phyloP scores from a whole-genome alignment of 495 filamentous ascomycete genomes.

The Lepraria neglecta region DNA sequence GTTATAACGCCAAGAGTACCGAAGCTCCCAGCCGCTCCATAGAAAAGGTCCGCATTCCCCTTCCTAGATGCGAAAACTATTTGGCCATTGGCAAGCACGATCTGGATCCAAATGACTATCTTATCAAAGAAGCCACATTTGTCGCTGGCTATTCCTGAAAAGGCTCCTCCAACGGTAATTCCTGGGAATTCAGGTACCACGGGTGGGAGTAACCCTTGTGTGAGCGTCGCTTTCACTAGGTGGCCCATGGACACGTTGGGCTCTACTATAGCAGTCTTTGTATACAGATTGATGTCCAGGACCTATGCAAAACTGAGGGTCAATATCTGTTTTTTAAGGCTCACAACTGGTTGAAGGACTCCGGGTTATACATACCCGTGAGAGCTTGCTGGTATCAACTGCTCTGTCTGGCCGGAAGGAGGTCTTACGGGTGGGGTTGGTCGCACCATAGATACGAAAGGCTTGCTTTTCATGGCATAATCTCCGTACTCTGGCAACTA shows the following conservation, averaged over 20 bases:
- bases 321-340: too few relatives aligned
- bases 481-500: background rate
- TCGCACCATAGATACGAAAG: constrained; percentile 69
- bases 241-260: constrained; percentile 48
- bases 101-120: constrained; percentile 45
- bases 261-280: constrained; percentile 41
- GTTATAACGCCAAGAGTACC: constrained; percentile 51
- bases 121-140: constrained; percentile 51
- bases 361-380: constrained; percentile 32
- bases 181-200: constrained; percentile 54
- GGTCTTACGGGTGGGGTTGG: constrained; percentile 60
- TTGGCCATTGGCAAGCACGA: constrained; percentile 48
- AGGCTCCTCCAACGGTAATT: constrained; percentile 52
- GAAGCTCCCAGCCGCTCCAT: constrained; percentile 45
- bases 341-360: too few relatives aligned
- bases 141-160: constrained; percentile 48
- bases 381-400: constrained; percentile 52
- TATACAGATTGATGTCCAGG: too few relatives aligned
- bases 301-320: too few relatives aligned
- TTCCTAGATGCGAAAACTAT: constrained; percentile 37
- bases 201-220: constrained; percentile 40
- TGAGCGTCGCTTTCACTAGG: constrained; percentile 38
- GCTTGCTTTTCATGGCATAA: constrained; percentile 31
- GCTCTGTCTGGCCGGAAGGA: constrained; percentile 38
- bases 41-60: constrained; percentile 43